Evolutionary conservation across 2,329 filamentous ascomycete species (phyloP), one percentile per base, ranked within the genome.

Genomic region (Hirsutella thompsonii): DNA sequence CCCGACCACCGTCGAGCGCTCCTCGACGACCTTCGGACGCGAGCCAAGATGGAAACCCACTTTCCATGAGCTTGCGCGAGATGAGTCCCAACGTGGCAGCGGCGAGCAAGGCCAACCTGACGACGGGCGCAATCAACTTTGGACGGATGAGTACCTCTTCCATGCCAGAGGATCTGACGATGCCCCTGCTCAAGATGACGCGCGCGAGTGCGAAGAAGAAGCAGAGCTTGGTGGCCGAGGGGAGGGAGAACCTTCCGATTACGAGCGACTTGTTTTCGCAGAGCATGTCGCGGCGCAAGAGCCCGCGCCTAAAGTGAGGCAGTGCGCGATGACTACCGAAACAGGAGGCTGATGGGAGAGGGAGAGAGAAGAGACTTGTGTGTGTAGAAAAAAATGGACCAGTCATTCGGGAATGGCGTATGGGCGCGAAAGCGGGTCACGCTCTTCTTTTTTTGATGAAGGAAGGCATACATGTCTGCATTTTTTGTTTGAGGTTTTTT

Each of bases 221-320:
- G 42, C 52, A 55, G 8, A 57, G 49, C 51, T 47, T 59, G 35
- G 54, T 55, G 0, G 23, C 26, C 5, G 69, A 72, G 37, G 72
- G 70, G 6, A 56, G 68, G 35, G 72, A 76, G 56, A 76, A 76
- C 44, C 45, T 71, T 42, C 66, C 69, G 30, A 62, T 62, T 8
- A 46, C 57, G 38, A 58, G 26, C 20, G 42, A 37, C 23, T 26
- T 61, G n/a, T 64, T 71, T 46, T 60, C 63, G 18, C 60, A 69
- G 53, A 67, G 68, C 39, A 46, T 62, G 21, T 59, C 63, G 42
- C 66, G 67, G 55, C 68, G 73, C 54, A 76, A 76, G 62, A 76
- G 73, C 47, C 70, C 73, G 3, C 57, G 73, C 42, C 52, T 75
- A 42, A 64, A 63, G 39, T 65, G 46, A 48, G 13, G 16, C 35